A percentile compares a stretch with the other conserved stretches of the same genome.
Evolutionary conservation across 2,329 filamentous ascomycete species (phyloP).

Genomic region (Neofusicoccum ribis): DNA sequence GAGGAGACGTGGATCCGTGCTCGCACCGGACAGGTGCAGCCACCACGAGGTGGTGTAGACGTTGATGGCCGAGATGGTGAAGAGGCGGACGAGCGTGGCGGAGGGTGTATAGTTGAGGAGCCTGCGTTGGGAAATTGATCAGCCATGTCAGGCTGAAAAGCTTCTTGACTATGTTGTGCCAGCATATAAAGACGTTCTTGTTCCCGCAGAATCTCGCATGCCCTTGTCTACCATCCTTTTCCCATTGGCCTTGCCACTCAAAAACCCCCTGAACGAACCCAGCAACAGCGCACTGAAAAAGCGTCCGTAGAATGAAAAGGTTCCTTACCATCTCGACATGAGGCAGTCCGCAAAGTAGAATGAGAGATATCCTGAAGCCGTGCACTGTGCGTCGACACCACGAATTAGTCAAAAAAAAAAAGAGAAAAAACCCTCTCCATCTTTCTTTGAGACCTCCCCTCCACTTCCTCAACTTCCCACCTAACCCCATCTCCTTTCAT

Average conservation of each 20-base stretch:
- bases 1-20: slow-evolving; percentile 21
- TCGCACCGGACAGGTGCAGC: slow-evolving; percentile 28
- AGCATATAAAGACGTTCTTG: too few species aligned
- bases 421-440: not conserved
- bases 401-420: too few species aligned
- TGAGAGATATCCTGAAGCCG: slow-evolving; percentile 73
- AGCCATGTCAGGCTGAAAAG: too few species aligned
- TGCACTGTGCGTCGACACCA: slow-evolving; percentile 57
- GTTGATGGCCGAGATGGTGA: slow-evolving; percentile 49
- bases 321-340: slow-evolving; percentile 73
- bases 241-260: not conserved
- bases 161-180: too few species aligned
- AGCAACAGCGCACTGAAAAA: not conserved
- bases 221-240: not conserved
- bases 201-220: too few species aligned
- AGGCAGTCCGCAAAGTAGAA: slow-evolving; percentile 84
- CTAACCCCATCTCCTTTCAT: too few species aligned
- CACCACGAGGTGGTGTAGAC: slow-evolving; percentile 38
- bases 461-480: not conserved
- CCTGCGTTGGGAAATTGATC: slow-evolving; percentile 48
- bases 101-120: slow-evolving; percentile 78
- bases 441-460: not conserved
- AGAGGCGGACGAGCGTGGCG: slow-evolving; percentile 77
- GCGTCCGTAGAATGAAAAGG: not conserved
- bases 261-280: too few species aligned